These are phyloP conservation scores for Aspergillus heteromorphus DNA, from an alignment of 495 filamentous ascomycete genomes.

Conservation along the genomic window DNA sequence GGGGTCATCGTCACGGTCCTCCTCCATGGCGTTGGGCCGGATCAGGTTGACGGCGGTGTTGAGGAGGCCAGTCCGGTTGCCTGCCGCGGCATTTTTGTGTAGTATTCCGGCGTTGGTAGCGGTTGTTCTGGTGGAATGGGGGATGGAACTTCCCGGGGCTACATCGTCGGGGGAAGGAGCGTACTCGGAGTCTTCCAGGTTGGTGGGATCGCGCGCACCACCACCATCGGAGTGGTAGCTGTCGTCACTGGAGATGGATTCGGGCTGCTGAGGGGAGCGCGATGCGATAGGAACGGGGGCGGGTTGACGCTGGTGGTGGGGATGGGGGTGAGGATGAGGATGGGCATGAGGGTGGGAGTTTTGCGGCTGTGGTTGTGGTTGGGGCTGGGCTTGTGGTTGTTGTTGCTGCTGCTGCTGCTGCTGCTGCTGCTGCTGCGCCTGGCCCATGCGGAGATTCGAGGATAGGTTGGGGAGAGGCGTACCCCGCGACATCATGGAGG, in stretches of 20 bases:
- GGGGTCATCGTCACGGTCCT: neutral
- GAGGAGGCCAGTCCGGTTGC: neutral
- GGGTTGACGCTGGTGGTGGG: slow-evolving; percentile 20
- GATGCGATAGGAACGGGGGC: slow-evolving; percentile 3
- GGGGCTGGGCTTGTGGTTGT: neutral
- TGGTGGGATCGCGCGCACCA: slow-evolving; percentile 11
- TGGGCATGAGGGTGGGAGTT: slow-evolving; percentile 10
- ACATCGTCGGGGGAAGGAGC: neutral
- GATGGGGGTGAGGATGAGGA: slow-evolving; percentile 2
- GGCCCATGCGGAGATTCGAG: slow-evolving; percentile 15
- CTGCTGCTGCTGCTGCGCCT: slow-evolving; percentile 3
- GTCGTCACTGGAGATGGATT: neutral
- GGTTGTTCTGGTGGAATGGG: neutral
- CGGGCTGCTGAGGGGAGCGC: slow-evolving; percentile 8
- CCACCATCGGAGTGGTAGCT: slow-evolving; percentile 13
- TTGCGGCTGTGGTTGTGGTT: slow-evolving; percentile 8
- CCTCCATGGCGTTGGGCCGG: neutral
- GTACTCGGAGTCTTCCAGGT: slow-evolving; percentile 15
- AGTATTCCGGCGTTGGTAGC: neutral
- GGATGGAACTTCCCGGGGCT: neutral
- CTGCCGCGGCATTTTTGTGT: neutral
- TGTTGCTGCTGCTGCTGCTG: slow-evolving; percentile 5
- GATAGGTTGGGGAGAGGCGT: slow-evolving; percentile 18
- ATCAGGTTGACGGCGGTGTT: neutral
- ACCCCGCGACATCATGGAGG: slow-evolving; percentile 18